These are phyloP conservation scores for Monosporascus sp. DNA, from an alignment of 2,329 filamentous ascomycete species.

Conservation along the genomic window DNA sequence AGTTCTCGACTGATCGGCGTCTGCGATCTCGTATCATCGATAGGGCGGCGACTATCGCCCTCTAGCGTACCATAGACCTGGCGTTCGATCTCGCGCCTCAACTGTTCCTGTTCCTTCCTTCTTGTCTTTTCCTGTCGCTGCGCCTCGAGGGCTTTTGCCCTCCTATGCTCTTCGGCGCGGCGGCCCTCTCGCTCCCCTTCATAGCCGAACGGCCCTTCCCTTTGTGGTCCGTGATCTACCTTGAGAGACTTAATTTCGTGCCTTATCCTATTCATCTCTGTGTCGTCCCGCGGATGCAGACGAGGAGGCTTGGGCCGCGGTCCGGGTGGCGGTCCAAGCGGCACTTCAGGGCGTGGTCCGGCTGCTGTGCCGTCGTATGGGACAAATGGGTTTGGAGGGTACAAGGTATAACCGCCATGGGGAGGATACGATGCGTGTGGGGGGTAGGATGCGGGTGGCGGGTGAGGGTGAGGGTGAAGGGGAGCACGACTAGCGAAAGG, in stretches of 20 bases:
- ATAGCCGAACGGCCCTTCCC: not conserved
- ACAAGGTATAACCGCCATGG: not conserved
- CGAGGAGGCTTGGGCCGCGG: not conserved
- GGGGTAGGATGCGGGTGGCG: not conserved
- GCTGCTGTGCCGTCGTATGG: not conserved
- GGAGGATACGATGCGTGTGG: not conserved
- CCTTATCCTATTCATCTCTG: not conserved
- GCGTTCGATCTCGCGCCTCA: constrained; percentile 1
- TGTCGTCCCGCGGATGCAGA: not conserved
- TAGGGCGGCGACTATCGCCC: not conserved
- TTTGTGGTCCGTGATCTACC: not conserved
- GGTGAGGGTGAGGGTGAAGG: not conserved
- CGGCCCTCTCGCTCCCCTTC: not conserved
- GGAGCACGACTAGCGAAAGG: not conserved
- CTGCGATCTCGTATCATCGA: not conserved
- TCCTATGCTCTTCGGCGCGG: not conserved
- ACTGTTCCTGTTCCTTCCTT: not conserved
- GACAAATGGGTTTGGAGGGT: not conserved
- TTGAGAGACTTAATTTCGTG: not conserved
- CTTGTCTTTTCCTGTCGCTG: not conserved
- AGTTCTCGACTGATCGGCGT: not conserved
- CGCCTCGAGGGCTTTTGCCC: not conserved
- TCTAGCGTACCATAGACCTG: not conserved
- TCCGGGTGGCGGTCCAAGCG: not conserved
- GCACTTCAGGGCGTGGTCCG: not conserved